These are phyloP conservation scores for Pseudogymnoascus pannorum DNA, from an alignment of 2,329 filamentous ascomycete species.

Conservation along the genomic window DNA sequence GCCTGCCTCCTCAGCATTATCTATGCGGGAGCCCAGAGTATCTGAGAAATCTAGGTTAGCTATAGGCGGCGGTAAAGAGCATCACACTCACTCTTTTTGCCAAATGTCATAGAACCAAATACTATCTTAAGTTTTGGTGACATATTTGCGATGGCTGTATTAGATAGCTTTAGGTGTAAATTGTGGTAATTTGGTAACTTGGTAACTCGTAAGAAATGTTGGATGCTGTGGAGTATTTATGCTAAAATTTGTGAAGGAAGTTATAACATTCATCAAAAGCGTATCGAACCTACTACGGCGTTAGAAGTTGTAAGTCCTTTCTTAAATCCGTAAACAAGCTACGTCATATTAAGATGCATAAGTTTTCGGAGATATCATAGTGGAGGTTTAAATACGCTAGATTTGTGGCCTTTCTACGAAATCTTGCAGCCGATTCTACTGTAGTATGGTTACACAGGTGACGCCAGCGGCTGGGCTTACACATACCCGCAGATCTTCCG, in stretches of 20 bases:
- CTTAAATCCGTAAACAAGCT: neutral
- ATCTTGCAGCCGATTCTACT: neutral
- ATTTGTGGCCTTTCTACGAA: neutral
- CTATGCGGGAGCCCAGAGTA: neutral
- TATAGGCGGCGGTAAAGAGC: neutral
- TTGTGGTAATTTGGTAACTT: neutral
- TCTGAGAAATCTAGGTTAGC: neutral
- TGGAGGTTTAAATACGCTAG: neutral
- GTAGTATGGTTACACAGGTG: neutral
- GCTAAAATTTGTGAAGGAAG: neutral
- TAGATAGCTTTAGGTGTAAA: neutral
- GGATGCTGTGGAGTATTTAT: neutral
- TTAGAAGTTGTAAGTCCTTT: neutral
- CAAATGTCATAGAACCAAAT: conserved; percentile 23
- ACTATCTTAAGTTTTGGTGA: conserved; percentile 9
- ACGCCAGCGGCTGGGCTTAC: neutral
- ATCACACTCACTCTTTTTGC: neutral
- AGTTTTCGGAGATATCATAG: neutral
- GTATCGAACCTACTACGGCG: neutral
- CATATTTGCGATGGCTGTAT: neutral
- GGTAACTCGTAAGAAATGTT: neutral
- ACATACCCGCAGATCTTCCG: neutral
- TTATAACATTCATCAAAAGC: neutral
- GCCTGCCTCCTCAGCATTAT: conserved; percentile 43
- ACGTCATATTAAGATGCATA: neutral